Evolutionary conservation across 139 green algal species (phyloP).

Genomic region (Edaphochlamys debaryana): DNA sequence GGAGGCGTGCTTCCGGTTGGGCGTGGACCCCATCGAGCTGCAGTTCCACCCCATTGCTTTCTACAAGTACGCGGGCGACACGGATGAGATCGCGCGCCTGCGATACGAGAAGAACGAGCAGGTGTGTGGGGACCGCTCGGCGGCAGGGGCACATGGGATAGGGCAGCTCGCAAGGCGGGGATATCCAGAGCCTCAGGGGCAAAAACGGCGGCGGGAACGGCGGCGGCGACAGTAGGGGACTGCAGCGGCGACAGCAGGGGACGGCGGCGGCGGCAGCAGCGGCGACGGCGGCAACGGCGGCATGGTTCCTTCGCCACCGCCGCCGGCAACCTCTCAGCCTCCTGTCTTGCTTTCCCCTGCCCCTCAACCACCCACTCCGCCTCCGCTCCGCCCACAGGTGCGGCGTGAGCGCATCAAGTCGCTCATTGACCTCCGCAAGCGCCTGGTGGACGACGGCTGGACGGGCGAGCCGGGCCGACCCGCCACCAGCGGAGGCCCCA

Average conservation of each 20-base stretch:
- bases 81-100: constrained; percentile 70
- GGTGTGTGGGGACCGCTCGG: constrained; percentile 59
- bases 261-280: too few relatives aligned
- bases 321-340: too few relatives aligned
- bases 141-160: too few relatives aligned
- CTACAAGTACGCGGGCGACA: constrained; percentile 67
- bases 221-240: too few relatives aligned
- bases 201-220: too few relatives aligned
- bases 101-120: constrained; percentile 81
- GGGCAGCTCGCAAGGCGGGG: too few relatives aligned
- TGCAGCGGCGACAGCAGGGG: too few relatives aligned
- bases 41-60: constrained; percentile 64
- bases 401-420: constrained; percentile 64
- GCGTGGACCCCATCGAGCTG: constrained; percentile 85
- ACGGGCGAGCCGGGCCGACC: constrained; percentile 14
- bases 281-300: too few relatives aligned
- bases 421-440: constrained; percentile 75
- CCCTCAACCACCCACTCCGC: background rate
- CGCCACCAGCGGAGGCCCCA: background rate
- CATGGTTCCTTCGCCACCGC: too few relatives aligned
- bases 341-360: background rate
- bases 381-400: background rate
- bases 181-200: too few relatives aligned
- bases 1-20: constrained; percentile 84
- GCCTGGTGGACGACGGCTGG: constrained; percentile 66